Evolutionary conservation across 2,329 filamentous ascomycete genomes (phyloP).

Genomic region (Trichoderma cornu-damae): DNA sequence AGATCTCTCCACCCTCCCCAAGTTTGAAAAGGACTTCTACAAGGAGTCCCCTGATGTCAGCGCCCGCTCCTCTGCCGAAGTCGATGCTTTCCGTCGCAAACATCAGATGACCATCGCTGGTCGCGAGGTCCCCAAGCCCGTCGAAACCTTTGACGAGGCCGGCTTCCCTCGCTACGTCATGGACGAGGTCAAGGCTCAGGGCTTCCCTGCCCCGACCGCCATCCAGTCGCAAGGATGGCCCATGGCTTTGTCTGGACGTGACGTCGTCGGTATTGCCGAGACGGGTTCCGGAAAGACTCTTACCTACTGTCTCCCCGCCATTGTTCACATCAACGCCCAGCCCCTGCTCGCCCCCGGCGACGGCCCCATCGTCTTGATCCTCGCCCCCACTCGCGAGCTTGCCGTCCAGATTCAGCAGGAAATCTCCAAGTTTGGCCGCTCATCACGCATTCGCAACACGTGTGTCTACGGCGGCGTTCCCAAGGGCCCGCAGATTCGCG

Average conservation of each 20-base stretch:
- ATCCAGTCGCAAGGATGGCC: slow-evolving; percentile 99
- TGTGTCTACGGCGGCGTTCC: slow-evolving; percentile 99
- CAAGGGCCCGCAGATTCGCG: slow-evolving; percentile 93
- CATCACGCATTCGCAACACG: slow-evolving; percentile 95
- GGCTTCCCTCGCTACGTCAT: slow-evolving; percentile 96
- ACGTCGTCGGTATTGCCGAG: slow-evolving; percentile 98
- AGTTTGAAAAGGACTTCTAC: slow-evolving; percentile 99
- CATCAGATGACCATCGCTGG: slow-evolving; percentile 82
- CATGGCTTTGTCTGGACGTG: slow-evolving; percentile 95
- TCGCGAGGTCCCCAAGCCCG: slow-evolving; percentile 78
- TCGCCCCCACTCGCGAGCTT: slow-evolving; percentile 94
- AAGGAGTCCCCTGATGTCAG: slow-evolving; percentile 83
- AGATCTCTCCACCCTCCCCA: slow-evolving; percentile 77
- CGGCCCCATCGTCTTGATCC: slow-evolving; percentile 91
- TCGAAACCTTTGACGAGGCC: slow-evolving; percentile 96
- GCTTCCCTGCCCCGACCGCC: slow-evolving; percentile 86
- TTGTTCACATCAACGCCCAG: slow-evolving; percentile 99
- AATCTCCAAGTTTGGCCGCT: slow-evolving; percentile 97
- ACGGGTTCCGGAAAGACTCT: slow-evolving; percentile 99
- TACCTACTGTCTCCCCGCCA: slow-evolving; percentile 95
- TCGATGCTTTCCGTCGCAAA: slow-evolving; percentile 81
- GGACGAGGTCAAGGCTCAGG: slow-evolving; percentile 97
- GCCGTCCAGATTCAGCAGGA: slow-evolving; percentile 98
- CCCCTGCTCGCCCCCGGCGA: slow-evolving; percentile 92
- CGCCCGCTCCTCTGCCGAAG: slow-evolving; percentile 68